Conservation (phyloP, 805 yeast species). For the Kuraishia molischiana region DNA sequence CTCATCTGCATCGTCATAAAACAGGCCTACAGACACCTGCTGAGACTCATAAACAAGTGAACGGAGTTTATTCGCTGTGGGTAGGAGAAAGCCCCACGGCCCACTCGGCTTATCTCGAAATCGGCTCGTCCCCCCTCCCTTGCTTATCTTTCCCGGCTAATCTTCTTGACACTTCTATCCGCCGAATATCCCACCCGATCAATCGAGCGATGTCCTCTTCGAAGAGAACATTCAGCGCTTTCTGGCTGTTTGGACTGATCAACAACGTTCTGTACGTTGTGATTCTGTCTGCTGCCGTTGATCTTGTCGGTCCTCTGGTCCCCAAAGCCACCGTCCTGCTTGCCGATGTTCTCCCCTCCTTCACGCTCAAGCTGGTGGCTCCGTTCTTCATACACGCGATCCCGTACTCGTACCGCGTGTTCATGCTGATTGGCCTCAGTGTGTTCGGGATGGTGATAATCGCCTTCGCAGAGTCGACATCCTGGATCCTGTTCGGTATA, state of each 20-base stretch:
- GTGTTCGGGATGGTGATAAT: constrained; percentile 67
- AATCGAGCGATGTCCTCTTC: too few relatives aligned
- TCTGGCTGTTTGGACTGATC: constrained; percentile 77
- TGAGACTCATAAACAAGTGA: too few relatives aligned
- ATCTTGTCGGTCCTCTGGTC: constrained; percentile 69
- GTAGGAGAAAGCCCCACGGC: too few relatives aligned
- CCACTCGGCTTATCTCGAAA: too few relatives aligned
- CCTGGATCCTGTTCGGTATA: constrained; percentile 52
- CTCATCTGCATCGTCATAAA: too few relatives aligned
- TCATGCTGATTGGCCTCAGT: constrained; percentile 46
- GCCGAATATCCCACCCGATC: too few relatives aligned
- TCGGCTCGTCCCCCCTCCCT: too few relatives aligned
- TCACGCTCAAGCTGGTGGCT: constrained; percentile 56
- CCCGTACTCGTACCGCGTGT: constrained; percentile 48
- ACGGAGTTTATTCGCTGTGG: too few relatives aligned
- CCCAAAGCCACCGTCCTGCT: constrained; percentile 83
- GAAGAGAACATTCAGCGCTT: constrained; percentile 33
- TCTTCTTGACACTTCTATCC: too few relatives aligned
- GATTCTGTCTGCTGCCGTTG: constrained; percentile 86
- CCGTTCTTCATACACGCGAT: constrained; percentile 71
- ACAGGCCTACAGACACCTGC: too few relatives aligned
- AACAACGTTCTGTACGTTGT: constrained; percentile 89
- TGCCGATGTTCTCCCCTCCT: constrained; percentile 83
- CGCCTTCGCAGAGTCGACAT: constrained; percentile 28
- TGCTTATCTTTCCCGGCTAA: too few relatives aligned